A percentile compares a stretch with the other conserved stretches of the same genome.
phyloP scores from a whole-genome alignment of 495 filamentous ascomycete genomes.

The Diplogelasinospora grovesii region DNA sequence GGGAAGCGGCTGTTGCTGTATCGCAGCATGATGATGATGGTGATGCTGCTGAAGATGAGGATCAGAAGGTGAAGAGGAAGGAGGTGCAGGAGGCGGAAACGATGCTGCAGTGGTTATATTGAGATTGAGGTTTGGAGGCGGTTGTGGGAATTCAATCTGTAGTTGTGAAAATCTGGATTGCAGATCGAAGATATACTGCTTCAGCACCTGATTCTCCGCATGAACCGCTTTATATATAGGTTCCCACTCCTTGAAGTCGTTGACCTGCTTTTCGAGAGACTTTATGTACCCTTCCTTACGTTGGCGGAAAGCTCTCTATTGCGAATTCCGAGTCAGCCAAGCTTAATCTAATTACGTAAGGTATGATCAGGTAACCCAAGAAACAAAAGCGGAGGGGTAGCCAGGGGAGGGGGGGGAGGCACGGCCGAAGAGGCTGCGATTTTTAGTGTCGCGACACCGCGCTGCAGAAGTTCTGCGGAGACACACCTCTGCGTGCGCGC shows the following conservation, averaged over 20 bases:
- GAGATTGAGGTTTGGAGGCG: conserved; percentile 51
- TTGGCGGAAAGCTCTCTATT: conserved; percentile 97
- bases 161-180: conserved; percentile 83
- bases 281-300: conserved; percentile 98
- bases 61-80: no score
- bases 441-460: background rate
- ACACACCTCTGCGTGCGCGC: background rate
- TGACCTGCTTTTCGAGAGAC: conserved; percentile 86
- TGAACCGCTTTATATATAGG: conserved; percentile 68
- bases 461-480: background rate
- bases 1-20: no score
- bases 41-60: no score
- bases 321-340: conserved; percentile 10
- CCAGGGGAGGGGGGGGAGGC: no score
- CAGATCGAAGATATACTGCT: conserved; percentile 85
- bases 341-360: conserved; percentile 22
- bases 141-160: conserved; percentile 74
- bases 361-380: conserved; percentile 7
- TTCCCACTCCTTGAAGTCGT: conserved; percentile 62
- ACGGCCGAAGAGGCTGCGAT: background rate
- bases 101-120: no score
- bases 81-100: no score
- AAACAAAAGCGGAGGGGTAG: background rate
- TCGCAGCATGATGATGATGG: no score
- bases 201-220: conserved; percentile 79